Percentiles rank a stretch among this genome's conserved stretches.
Conservation (phyloP, 2,329 filamentous ascomycete species). For the Aspergillus luchuensis region DNA sequence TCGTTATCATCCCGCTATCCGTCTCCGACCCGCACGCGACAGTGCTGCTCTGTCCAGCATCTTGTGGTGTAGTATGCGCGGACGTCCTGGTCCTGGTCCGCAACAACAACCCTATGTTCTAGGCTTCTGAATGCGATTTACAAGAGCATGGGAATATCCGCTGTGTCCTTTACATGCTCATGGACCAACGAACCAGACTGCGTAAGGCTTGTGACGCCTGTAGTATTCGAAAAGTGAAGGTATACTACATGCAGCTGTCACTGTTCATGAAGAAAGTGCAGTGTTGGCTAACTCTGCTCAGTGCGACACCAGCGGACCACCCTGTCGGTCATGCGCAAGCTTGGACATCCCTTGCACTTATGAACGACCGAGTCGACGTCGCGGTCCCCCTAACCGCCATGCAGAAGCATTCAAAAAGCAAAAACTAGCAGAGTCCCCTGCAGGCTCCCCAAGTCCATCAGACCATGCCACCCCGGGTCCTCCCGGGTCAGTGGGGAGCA, state of each 20-base stretch:
- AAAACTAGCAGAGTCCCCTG: constrained; percentile 46
- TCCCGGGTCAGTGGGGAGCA: constrained; percentile 18
- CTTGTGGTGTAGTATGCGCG: constrained; percentile 4
- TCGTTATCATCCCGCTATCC: not conserved
- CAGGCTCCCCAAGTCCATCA: constrained; percentile 44
- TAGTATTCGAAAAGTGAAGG: constrained; percentile 57
- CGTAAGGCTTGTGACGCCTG: constrained; percentile 57
- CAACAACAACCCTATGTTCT: constrained; percentile 11
- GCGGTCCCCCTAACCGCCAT: constrained; percentile 67
- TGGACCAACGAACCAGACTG: constrained; percentile 46
- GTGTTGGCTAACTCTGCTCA: constrained; percentile 32
- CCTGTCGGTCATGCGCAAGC: constrained; percentile 65
- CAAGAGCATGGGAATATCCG: constrained; percentile 25
- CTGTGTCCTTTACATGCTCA: constrained; percentile 25
- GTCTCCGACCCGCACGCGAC: constrained; percentile 6
- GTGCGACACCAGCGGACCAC: constrained; percentile 68
- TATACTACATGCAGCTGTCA: constrained; percentile 30
- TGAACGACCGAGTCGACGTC: constrained; percentile 62
- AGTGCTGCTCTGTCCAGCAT: not conserved
- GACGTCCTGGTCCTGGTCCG: not conserved
- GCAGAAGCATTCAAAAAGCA: constrained; percentile 68
- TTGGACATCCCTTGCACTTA: constrained; percentile 70
- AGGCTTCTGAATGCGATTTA: constrained; percentile 23
- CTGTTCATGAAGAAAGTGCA: constrained; percentile 1
- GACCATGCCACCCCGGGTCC: constrained; percentile 47